Base-by-base conservation (phyloP, 2,329 filamentous ascomycete genomes). In the Neofusicoccum umdonicola region DNA sequence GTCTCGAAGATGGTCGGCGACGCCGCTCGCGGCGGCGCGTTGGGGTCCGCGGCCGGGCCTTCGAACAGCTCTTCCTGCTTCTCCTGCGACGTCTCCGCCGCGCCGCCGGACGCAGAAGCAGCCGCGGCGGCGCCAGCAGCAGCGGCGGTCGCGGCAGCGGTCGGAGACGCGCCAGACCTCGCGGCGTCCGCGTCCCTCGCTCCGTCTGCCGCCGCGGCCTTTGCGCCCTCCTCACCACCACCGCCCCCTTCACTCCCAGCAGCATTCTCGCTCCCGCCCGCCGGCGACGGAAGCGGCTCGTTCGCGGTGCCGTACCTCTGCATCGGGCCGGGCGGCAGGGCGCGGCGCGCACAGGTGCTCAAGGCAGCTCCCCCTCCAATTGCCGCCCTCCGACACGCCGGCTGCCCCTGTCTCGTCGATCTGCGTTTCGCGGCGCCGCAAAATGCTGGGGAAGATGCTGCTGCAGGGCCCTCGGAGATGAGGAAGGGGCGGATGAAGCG, bases 271-370 rank as follows among this genome's bases (percentile, higher is more conserved):
- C 37, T 51, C 22, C 3, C 37, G 13, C 27, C 70, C 19, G 66
- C 62, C 4, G 80, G 70, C 65, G 80, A 75, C 0, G 78, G 74
- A 6, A 77, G 75, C 3, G 80, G 80, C 67, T 82, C 78, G 52
- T 82, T 80, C 1, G 81, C 81, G 13, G 77, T 79, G 31, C 81
- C 81, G 72, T 83, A 83, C 44, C 81, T 78, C 63, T 80, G 75
- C n/a, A 69, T 9, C 68, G 68, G 17, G 68, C 67, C 56, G 13
- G 62, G 66, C 37, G 63, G 44, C 54, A 45, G 48, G 22, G 39
- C 17, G 5, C 22, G 37, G 4, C 50, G 47, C 48, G 48, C 50
- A 44, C 48, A 54, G 19, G 61, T 63, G 2, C 37, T 48, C 19
- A 63, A 56, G 2, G 61, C 48, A 12, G 48, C 48, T 22, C 22